Evolutionary conservation across 2,329 filamentous ascomycete species (phyloP), one percentile per base, ranked within the genome.

Genomic region (Sclerotinia subarctica): DNA sequence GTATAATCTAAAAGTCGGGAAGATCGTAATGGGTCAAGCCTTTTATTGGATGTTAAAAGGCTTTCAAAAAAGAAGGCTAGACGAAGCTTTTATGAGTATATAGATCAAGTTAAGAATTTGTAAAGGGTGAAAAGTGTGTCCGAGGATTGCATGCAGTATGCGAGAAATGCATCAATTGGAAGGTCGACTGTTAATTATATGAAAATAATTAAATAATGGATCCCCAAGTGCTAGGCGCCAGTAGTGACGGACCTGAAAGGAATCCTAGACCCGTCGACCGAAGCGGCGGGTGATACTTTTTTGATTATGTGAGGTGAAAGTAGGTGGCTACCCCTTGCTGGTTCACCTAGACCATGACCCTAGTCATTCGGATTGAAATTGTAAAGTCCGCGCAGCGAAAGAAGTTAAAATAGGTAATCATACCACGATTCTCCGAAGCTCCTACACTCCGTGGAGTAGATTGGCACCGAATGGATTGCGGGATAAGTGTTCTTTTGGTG

Each of bases 271-370:
- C 44, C 44, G 44, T 60, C 26, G 58, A 60, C 58, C 58, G 46
- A 63, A 26, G 17, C 59, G 46, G 59, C 46, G 46, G 46, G 32
- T 63, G 59, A 63, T 56, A 56, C 11, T 35, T 49, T 51, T 49
- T 51, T 38, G 44, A 60, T 60, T 60, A 60, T 60, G 58, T 60
- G 58, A 60, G 44, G 29, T 38, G 44, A 29, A 63, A 38, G 21
- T 13, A n/a, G 24, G 11, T 29, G 15, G 42, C 42, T 60, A 19
- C 19, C 57, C 26, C n/a, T 60, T 32, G 57, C 42, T 47, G 42
- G 46, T 47, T 29, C 44, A 47, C 19, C 57, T 62, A n/a, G 44
- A 49, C 46, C 15, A 35, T 51, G 29, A 51, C n/a, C 58, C 58
- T n/a, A 35, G 58, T 62, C 29, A 17, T 26, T 38, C 58, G 58